Evolutionary conservation across 306 rosid species (phyloP), one percentile per base, ranked within the genome.

Genomic region (Vigna trinervia): DNA sequence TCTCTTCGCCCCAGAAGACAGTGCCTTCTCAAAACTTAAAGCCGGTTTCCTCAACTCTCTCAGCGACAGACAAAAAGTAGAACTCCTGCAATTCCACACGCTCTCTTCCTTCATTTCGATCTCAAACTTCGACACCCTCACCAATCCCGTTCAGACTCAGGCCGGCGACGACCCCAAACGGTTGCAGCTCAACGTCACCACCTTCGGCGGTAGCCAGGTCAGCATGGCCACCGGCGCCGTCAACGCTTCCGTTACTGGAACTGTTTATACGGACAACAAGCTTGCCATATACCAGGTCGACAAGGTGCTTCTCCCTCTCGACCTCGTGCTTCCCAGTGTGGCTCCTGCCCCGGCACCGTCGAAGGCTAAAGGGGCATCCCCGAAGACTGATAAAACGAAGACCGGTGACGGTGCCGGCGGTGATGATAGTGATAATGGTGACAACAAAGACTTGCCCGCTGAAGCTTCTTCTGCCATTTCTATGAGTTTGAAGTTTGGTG

Each of bases 281-380:
- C 61, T 91, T 0, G 93, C 88, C 7, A 52, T 89, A 28, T 91
- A 89, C 72, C 83, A 79, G 39, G 84, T 91, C 2, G 86, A 91
- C 39, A 83, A 80, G 71, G 97, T 92, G 66, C 90, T 92, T 47
- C 87, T 87, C 48, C 97, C 97, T n/a, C 84, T 84, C 6, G 95
- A 88, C 22, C 8, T 86, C 14, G 85, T 88, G 19, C 89, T 86
- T 53, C 85, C 89, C 0, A 78, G 46, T 5, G 77, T 85, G 10
- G 85, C 92, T 1, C 88, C 86, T 0, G 71, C 92, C 0, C 88
- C 85, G 0, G 82, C 91, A 0, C 92, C 89, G 0, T 83, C 78
- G 8, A 66, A 39, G 12, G 48, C 73, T 2, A 76, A 73, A 23
- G 83, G 84, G 50, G 78, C 59, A 0, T 54, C 54, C 11, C 20